Conservation (phyloP, 2,329 filamentous ascomycete genomes). For the Fusarium albidum region DNA sequence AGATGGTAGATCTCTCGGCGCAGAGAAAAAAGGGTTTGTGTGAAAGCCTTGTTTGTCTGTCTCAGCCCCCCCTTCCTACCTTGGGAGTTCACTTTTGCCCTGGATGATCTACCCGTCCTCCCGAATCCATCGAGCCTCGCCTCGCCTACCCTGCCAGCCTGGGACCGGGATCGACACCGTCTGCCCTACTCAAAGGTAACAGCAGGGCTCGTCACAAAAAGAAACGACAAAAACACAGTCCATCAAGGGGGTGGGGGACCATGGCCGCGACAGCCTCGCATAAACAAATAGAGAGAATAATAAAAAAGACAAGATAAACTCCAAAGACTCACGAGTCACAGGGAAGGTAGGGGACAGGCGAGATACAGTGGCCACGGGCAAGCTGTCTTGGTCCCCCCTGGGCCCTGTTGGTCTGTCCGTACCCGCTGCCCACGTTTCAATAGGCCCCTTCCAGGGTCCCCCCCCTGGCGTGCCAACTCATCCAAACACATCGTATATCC, state of each 20-base stretch:
- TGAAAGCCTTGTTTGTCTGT: conserved; percentile 4
- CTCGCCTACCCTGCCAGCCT: conserved; percentile 11
- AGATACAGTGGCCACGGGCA: conserved; percentile 7
- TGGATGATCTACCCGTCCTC: conserved; percentile 30
- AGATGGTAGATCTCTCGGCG: conserved; percentile 2
- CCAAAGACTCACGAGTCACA: conserved; percentile 13
- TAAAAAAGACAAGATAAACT: not conserved
- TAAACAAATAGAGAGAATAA: not conserved
- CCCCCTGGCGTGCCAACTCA: conserved; percentile 30
- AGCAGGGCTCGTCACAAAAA: not conserved
- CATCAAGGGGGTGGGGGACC: not conserved
- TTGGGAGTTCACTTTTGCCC: conserved; percentile 12
- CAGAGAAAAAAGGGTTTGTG: not conserved
- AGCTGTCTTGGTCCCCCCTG: conserved; percentile 9
- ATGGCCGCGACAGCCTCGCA: no score
- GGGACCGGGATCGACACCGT: conserved; percentile 14
- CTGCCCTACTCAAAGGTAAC: not conserved
- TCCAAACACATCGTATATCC: conserved; percentile 3
- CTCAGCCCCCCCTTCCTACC: conserved; percentile 21
- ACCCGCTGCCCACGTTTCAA: conserved; percentile 24
- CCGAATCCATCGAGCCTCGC: conserved; percentile 18
- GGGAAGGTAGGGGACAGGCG: no score
- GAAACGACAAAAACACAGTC: not conserved
- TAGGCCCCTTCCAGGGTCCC: conserved; percentile 3
- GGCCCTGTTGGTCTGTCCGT: no score